Evolutionary conservation across 306 rosid genomes (phyloP).

Genomic region (Styphnolobium japonicum): DNA sequence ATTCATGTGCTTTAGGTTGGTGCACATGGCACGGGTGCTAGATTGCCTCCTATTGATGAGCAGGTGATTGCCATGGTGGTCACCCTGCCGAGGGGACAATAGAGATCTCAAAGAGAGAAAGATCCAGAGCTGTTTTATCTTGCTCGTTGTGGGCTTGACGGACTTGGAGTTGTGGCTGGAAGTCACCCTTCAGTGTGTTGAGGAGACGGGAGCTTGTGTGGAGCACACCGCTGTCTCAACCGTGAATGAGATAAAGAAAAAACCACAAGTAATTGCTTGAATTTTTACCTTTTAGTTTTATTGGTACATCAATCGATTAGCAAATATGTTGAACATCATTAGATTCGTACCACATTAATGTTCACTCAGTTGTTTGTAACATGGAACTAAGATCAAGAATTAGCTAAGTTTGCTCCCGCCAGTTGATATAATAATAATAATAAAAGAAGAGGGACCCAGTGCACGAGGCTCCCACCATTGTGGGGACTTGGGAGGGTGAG

Average conservation of each 20-base stretch:
- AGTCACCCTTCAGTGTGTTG: constrained; percentile 96
- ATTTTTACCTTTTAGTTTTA: background rate
- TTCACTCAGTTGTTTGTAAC: background rate
- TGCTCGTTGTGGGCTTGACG: constrained; percentile 98
- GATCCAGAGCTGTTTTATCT: constrained; percentile 89
- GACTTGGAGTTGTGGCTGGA: constrained; percentile 97
- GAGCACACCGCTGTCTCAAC: constrained; percentile 83
- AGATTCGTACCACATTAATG: background rate
- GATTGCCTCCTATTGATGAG: constrained; percentile 94
- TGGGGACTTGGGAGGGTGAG: background rate
- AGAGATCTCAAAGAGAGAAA: constrained; percentile 76
- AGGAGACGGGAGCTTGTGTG: constrained; percentile 93
- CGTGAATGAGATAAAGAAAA: constrained; percentile 82
- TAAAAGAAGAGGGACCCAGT: background rate
- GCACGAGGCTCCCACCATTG: background rate
- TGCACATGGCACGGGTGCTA: constrained; percentile 98
- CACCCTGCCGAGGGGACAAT: constrained; percentile 91
- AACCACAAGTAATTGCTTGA: constrained; percentile 73
- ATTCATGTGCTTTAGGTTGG: constrained; percentile 66
- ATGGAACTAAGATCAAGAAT: constrained; percentile 4
- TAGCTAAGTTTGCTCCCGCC: background rate
- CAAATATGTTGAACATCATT: background rate
- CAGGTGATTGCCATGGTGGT: constrained; percentile 91
- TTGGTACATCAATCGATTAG: background rate
- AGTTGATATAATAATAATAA: background rate